Evolutionary conservation across 2,329 filamentous ascomycete species (phyloP), one percentile per base, ranked within the genome.

Genomic region (Colletotrichum falcatum): DNA sequence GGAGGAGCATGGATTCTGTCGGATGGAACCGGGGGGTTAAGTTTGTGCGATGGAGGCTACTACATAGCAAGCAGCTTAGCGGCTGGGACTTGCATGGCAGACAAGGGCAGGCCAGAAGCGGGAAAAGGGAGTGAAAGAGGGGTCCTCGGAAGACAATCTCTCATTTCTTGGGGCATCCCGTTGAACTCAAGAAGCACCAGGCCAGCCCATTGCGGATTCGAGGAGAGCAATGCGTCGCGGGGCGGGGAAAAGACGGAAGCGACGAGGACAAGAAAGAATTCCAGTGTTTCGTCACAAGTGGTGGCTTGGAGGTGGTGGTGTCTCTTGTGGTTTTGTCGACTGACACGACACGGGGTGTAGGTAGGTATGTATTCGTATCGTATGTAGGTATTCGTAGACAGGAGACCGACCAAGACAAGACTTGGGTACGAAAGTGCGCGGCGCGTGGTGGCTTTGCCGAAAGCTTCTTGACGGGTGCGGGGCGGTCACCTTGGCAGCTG

Each of bases 361-460:
- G n/a, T n/a, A n/a, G n/a, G n/a, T n/a, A n/a, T n/a, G n/a, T n/a
- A n/a, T 33, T 7, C 30, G 30, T 33, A 35, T 28, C 28, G 51
- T 53, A 44, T 46, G 42, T 44, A 44, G 42, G 2, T n/a, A n/a
- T n/a, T n/a, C n/a, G n/a, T 42, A 42, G 39, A 42, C 55, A n/a
- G 61, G 49, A 49, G 2, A 56, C 4, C 9, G 44, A 55, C 59
- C 23, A 39, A 61, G 60, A 39, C 60, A n/a, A n/a, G n/a, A n/a
- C 54, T 63, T 59, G 51, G 56, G 67, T 70, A 67, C 53, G n/a
- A n/a, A n/a, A n/a, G n/a, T n/a, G n/a, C n/a, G 67, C 51, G 61
- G 49, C 23, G 20, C 30, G 46, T 33, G 7, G 58, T 68, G 68
- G 64, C 64, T 62, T 62, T 35, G 58, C 59, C 46, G 23, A 33